Percentiles rank a stretch among this genome's conserved stretches.
Conservation (phyloP, 2,329 filamentous ascomycete genomes). For the Aureobasidium melanogenum region DNA sequence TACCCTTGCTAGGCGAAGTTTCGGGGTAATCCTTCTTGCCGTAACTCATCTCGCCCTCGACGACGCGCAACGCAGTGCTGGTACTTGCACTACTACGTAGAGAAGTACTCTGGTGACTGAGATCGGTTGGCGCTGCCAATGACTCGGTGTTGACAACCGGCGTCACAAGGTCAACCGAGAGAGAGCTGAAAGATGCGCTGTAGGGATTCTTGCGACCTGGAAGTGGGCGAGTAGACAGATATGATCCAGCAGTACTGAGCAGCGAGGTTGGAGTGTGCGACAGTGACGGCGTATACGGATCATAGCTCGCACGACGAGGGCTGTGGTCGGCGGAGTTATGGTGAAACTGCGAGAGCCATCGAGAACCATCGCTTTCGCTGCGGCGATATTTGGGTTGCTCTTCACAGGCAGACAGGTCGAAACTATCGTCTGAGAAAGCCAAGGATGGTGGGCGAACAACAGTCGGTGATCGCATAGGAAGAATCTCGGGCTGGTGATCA, state of each 20-base stretch:
- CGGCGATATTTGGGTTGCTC: constrained; percentile 9
- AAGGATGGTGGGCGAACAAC: constrained; percentile 27
- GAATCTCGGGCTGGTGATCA: constrained; percentile 32
- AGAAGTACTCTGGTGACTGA: constrained; percentile 20
- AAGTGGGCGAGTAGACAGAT: constrained; percentile 33
- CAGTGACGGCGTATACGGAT: constrained; percentile 27
- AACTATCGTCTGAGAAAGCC: constrained; percentile 36
- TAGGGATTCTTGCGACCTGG: constrained; percentile 32
- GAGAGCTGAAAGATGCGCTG: constrained; percentile 30
- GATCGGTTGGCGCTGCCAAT: constrained; percentile 22
- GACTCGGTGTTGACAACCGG: constrained; percentile 23
- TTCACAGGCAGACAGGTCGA: constrained; percentile 24
- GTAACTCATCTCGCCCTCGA: constrained; percentile 21
- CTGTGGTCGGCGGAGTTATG: constrained; percentile 13
- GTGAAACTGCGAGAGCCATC: constrained; percentile 35
- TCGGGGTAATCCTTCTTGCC: constrained; percentile 17
- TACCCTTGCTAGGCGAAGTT: constrained; percentile 16
- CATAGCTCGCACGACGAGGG: constrained; percentile 3
- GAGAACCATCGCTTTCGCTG: constrained; percentile 31
- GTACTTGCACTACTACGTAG: constrained; percentile 25
- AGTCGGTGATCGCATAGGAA: constrained; percentile 40
- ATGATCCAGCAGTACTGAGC: constrained; percentile 31
- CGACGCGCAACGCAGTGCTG: constrained; percentile 22
- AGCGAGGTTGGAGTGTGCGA: constrained; percentile 39
- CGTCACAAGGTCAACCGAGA: constrained; percentile 36